These are phyloP conservation scores for Ceratobasidium sp. DNA, from an alignment of 1,284 basidiomycete genomes.

Conservation along the genomic window DNA sequence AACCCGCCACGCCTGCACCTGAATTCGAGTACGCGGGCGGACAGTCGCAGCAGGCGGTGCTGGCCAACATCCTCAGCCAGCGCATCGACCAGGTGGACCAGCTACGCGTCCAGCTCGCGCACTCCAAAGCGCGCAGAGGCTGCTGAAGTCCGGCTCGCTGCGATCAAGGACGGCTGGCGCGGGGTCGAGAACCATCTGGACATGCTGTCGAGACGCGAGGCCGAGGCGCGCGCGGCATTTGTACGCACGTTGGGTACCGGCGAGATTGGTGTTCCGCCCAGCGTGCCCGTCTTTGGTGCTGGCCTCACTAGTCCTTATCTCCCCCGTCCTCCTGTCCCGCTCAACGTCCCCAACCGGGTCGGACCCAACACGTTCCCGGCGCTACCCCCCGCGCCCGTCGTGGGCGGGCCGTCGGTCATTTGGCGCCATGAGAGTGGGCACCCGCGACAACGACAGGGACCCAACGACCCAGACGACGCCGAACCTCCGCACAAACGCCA, in stretches of 20 bases:
- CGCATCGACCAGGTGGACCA: slow-evolving; percentile 46
- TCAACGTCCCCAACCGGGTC: slow-evolving; percentile 25
- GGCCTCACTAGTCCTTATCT: slow-evolving; percentile 21
- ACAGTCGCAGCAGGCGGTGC: slow-evolving; percentile 31
- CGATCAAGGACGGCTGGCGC: slow-evolving; percentile 41
- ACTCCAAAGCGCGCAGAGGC: slow-evolving; percentile 36
- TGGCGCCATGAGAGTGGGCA: slow-evolving; percentile 42
- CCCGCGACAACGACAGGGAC: slow-evolving; percentile 19
- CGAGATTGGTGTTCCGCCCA: slow-evolving; percentile 35
- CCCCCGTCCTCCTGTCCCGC: slow-evolving; percentile 32
- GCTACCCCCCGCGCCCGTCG: slow-evolving; percentile 31
- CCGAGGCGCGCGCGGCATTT: slow-evolving; percentile 36
- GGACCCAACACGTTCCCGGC: neutral
- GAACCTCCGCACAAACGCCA: slow-evolving; percentile 35
- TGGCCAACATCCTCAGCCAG: slow-evolving; percentile 43
- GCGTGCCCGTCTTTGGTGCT: slow-evolving; percentile 33
- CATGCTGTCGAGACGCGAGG: slow-evolving; percentile 30
- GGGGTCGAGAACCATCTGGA: slow-evolving; percentile 37
- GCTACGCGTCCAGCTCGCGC: slow-evolving; percentile 41
- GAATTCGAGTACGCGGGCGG: slow-evolving; percentile 23
- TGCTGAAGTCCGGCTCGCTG: slow-evolving; percentile 33
- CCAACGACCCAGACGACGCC: slow-evolving; percentile 25
- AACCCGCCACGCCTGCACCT: slow-evolving; percentile 6
- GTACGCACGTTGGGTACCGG: slow-evolving; percentile 34
- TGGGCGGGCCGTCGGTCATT: slow-evolving; percentile 16